Percentiles rank a stretch among this genome's conserved stretches.
phyloP scores from a whole-genome alignment of 768 basidiomycete species.

The Lyophyllum decastes region DNA sequence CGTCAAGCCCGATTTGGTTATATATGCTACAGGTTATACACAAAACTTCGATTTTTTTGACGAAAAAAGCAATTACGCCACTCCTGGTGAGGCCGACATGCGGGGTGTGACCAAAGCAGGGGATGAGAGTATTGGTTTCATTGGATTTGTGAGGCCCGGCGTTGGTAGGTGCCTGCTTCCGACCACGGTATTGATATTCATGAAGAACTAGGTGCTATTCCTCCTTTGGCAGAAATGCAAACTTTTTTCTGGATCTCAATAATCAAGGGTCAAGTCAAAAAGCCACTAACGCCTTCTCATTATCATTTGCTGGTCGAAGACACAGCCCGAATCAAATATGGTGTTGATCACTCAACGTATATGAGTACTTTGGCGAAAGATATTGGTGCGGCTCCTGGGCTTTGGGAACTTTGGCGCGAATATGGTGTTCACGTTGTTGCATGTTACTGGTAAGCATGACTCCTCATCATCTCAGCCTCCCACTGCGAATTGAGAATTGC shows the following conservation, averaged over 20 bases:
- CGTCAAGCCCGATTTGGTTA: conserved; percentile 48
- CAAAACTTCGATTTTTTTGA: conserved; percentile 46
- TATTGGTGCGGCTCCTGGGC: conserved; percentile 53
- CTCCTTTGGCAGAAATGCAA: conserved; percentile 63
- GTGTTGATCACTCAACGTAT: conserved; percentile 59
- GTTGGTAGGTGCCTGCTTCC: conserved; percentile 40
- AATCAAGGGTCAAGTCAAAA: conserved; percentile 40
- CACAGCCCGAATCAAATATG: conserved; percentile 56
- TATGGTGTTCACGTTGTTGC: conserved; percentile 52
- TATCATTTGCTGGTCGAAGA: conserved; percentile 57
- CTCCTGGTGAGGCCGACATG: conserved; percentile 41
- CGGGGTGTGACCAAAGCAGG: conserved; percentile 43
- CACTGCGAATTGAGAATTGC: neutral
- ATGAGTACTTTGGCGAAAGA: conserved; percentile 59
- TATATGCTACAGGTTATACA: conserved; percentile 51
- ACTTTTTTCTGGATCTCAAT: conserved; percentile 57
- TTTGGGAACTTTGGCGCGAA: conserved; percentile 45
- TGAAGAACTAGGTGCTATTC: conserved; percentile 46
- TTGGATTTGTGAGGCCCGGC: conserved; percentile 59
- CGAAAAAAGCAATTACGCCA: conserved; percentile 36
- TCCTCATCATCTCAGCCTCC: neutral
- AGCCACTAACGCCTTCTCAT: conserved; percentile 44
- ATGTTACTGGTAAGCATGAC: conserved; percentile 51
- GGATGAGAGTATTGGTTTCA: conserved; percentile 51
- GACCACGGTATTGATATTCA: conserved; percentile 5